Conservation (phyloP, 257 asterid species). For the Solanum dulcamara region DNA sequence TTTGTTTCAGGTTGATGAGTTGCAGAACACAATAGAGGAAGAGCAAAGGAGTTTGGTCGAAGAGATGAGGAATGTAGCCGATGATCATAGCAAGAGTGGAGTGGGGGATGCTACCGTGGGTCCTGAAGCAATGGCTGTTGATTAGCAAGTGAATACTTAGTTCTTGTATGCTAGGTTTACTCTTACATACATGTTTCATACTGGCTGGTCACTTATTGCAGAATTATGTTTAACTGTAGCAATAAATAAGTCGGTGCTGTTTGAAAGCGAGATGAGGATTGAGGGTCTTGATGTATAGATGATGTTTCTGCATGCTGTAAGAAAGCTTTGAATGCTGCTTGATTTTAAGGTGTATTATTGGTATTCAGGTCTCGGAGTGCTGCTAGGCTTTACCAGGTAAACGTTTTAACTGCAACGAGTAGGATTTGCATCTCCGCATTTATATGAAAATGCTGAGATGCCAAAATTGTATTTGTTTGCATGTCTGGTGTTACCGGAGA, state of each 20-base stretch:
- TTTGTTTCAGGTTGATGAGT: slow-evolving; percentile 71
- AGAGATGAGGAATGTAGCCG: slow-evolving; percentile 62
- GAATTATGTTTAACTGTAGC: background rate
- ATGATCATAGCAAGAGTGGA: slow-evolving; percentile 55
- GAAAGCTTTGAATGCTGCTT: background rate
- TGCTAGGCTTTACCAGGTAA: background rate
- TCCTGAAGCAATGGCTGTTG: slow-evolving; percentile 74
- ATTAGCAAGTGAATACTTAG: slow-evolving; percentile 20
- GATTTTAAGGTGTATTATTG: background rate
- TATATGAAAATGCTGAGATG: background rate
- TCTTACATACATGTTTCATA: background rate
- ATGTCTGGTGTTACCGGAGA: background rate
- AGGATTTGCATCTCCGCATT: background rate
- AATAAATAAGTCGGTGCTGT: background rate
- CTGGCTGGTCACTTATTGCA: background rate
- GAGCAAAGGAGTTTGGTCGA: slow-evolving; percentile 73
- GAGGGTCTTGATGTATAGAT: background rate
- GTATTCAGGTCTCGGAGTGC: background rate
- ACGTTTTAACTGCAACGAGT: background rate
- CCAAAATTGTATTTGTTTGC: background rate
- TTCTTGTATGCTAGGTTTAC: background rate
- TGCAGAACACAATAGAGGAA: slow-evolving; percentile 86
- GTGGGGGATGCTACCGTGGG: slow-evolving; percentile 43
- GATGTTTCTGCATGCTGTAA: background rate
- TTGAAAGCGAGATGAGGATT: background rate